phyloP scores from a whole-genome alignment of 306 rosid species.

The Lathyrus oleraceus region DNA sequence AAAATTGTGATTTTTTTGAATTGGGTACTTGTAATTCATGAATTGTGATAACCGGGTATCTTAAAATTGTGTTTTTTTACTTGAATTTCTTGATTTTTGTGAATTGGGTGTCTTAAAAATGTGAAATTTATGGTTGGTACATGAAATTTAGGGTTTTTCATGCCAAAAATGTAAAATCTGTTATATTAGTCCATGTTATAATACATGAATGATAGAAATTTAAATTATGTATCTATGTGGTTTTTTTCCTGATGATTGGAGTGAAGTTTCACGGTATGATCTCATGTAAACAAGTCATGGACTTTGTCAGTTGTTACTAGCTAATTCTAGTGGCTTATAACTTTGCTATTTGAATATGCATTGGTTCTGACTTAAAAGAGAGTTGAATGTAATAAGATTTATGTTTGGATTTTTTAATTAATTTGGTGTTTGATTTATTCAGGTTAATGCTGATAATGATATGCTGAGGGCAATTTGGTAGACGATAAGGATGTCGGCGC shows the following conservation, averaged over 20 bases:
- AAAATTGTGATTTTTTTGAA: background rate
- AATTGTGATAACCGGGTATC: background rate
- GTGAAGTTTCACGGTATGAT: background rate
- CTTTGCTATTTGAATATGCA: no score
- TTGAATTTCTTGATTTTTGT: background rate
- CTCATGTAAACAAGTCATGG: background rate
- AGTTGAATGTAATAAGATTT: no score
- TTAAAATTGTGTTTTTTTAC: background rate
- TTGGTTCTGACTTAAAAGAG: no score
- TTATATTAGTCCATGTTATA: background rate
- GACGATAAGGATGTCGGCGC: slow-evolving; percentile 36
- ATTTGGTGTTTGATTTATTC: slow-evolving; percentile 28
- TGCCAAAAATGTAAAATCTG: background rate
- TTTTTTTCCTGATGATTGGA: background rate
- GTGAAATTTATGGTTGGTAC: background rate
- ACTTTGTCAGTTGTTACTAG: background rate
- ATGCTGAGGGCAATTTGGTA: slow-evolving; percentile 54
- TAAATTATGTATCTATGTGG: background rate
- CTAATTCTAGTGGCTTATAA: background rate
- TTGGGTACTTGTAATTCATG: slow-evolving; percentile 1
- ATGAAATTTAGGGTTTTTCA: background rate
- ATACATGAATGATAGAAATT: background rate
- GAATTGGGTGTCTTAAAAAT: background rate
- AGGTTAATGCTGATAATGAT: slow-evolving; percentile 42
- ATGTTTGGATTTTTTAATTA: background rate